These are phyloP conservation scores for Aureobasidium sp. DNA, from an alignment of 2,329 filamentous ascomycete species.

Conservation along the genomic window DNA sequence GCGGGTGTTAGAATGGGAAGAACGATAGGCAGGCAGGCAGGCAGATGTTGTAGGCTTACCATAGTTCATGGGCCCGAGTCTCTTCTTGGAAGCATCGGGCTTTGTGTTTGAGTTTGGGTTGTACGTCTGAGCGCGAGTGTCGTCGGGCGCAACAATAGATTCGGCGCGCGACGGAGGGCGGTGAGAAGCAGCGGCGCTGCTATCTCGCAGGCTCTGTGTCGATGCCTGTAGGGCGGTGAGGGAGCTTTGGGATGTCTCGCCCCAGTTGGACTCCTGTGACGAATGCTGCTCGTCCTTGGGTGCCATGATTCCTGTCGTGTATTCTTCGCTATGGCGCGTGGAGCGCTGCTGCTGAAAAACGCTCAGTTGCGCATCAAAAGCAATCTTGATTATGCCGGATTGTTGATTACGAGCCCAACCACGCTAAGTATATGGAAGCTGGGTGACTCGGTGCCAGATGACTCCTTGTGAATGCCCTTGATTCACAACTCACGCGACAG, in stretches of 20 bases:
- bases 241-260: conserved; percentile 12
- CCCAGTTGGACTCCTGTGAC: not conserved
- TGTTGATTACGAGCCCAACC: conserved; percentile 7
- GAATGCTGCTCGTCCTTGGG: conserved; percentile 4
- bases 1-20: not conserved
- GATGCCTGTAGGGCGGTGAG: conserved; percentile 1
- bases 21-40: not conserved
- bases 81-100: not conserved
- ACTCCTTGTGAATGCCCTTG: not conserved
- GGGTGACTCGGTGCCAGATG: conserved; percentile 6
- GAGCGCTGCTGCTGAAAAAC: not conserved
- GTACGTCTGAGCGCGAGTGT: not conserved
- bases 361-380: conserved; percentile 5
- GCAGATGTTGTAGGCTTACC: not conserved
- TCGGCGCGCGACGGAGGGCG: conserved; percentile 6
- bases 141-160: conserved; percentile 1
- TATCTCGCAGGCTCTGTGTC: conserved; percentile 3
- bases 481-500: not conserved
- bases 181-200: not conserved
- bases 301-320: not conserved
- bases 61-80: not conserved
- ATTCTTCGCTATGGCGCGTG: not conserved
- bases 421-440: conserved; percentile 9
- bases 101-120: not conserved
- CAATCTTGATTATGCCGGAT: not conserved